Conservation (phyloP, 106 monocot genomes). For the Triglochin maritima region DNA sequence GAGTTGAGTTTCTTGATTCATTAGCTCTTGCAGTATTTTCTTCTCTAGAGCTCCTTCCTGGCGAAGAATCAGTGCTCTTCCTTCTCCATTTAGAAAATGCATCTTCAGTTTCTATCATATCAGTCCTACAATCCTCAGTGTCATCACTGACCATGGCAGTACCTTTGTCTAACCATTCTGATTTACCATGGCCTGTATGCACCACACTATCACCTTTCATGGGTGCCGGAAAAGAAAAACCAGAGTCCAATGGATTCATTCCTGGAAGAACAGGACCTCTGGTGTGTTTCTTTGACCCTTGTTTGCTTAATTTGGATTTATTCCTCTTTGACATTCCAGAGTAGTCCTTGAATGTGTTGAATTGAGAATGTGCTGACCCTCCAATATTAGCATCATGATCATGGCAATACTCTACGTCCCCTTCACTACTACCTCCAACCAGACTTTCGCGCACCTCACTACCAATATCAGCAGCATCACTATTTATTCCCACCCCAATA, state of each 20-base stretch:
- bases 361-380: constrained; percentile 30
- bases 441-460: constrained; percentile 86
- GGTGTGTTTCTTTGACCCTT: constrained; percentile 26
- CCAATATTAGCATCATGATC: constrained; percentile 44
- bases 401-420: constrained; percentile 64
- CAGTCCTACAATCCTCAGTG: constrained; percentile 33
- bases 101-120: constrained; percentile 31
- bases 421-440: constrained; percentile 85
- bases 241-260: constrained; percentile 35
- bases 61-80: constrained; percentile 58
- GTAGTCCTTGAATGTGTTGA: constrained; percentile 12
- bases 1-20: constrained; percentile 63
- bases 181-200: constrained; percentile 29
- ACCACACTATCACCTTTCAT: constrained; percentile 22
- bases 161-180: constrained; percentile 37
- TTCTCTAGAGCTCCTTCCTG: constrained; percentile 43
- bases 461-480: constrained; percentile 89
- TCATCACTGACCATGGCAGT: constrained; percentile 21
- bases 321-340: constrained; percentile 27
- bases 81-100: constrained; percentile 55
- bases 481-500: constrained; percentile 93
- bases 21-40: constrained; percentile 35
- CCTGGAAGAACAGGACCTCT: constrained; percentile 17
- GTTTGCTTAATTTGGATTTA: constrained; percentile 37
- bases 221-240: constrained; percentile 80